Conservation (phyloP, 345 rosid species). For the Salix arbutifolia region DNA sequence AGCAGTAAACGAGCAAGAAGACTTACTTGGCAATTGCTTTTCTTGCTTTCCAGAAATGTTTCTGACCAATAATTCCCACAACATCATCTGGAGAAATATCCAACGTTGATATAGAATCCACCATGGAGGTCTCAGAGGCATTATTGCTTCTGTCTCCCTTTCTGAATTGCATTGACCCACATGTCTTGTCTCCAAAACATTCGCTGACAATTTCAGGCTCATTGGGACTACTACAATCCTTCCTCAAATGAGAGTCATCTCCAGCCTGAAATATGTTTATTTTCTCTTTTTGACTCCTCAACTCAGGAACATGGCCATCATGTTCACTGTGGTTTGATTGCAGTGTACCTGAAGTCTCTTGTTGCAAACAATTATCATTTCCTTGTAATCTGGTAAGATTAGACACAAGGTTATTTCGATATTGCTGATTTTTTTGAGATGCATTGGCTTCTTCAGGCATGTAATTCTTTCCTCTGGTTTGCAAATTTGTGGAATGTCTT, state of each 20-base stretch:
- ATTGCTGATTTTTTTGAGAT: constrained; percentile 24
- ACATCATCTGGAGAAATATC: constrained; percentile 80
- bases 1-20: not conserved
- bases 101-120: constrained; percentile 54
- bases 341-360: constrained; percentile 25
- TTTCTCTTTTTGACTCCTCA: constrained; percentile 23
- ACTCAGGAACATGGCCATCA: constrained; percentile 19
- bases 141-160: constrained; percentile 53
- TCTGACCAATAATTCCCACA: constrained; percentile 82
- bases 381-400: constrained; percentile 27
- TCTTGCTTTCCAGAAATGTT: constrained; percentile 92
- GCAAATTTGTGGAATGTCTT: constrained; percentile 18
- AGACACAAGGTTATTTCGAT: constrained; percentile 18
- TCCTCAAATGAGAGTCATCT: constrained; percentile 25
- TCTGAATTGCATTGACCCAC: constrained; percentile 23
- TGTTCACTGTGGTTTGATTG: constrained; percentile 20
- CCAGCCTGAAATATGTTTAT: constrained; percentile 23
- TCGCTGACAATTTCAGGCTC: constrained; percentile 33
- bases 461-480: constrained; percentile 18
- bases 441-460: constrained; percentile 10
- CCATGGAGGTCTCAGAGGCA: constrained; percentile 58
- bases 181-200: constrained; percentile 24
- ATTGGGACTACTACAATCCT: constrained; percentile 27
- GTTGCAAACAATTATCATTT: constrained; percentile 29
- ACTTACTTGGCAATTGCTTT: constrained; percentile 85